phyloP scores from a whole-genome alignment of 1,284 basidiomycete genomes.

The Pyrrhoderma lamaoense region DNA sequence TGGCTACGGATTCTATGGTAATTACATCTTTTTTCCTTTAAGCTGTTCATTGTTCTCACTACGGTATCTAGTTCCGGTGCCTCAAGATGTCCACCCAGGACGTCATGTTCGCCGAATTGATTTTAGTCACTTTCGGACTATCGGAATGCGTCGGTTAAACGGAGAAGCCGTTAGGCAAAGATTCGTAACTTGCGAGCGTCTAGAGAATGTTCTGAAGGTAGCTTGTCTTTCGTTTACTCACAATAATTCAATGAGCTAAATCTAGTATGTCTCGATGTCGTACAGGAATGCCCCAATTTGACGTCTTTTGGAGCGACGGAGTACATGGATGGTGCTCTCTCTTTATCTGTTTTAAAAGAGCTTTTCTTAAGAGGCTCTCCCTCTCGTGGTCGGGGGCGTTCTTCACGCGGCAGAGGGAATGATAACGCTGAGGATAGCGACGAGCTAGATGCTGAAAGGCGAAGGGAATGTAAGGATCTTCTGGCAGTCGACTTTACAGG shows the following conservation, averaged over 20 bases:
- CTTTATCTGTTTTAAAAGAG: slow-evolving; percentile 75
- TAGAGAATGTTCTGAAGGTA: slow-evolving; percentile 79
- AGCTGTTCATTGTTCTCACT: slow-evolving; percentile 10
- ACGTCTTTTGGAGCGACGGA: slow-evolving; percentile 86
- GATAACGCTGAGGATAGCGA: slow-evolving; percentile 46
- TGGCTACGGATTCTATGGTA: slow-evolving; percentile 64
- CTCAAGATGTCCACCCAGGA: slow-evolving; percentile 69
- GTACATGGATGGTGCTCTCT: slow-evolving; percentile 91
- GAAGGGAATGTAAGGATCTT: slow-evolving; percentile 72
- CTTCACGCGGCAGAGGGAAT: slow-evolving; percentile 29
- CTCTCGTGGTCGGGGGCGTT: slow-evolving; percentile 53
- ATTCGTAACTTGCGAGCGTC: slow-evolving; percentile 86
- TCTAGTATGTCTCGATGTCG: not conserved
- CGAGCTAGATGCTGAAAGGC: slow-evolving; percentile 65
- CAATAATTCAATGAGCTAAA: not conserved
- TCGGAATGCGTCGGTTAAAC: slow-evolving; percentile 88
- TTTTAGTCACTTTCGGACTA: slow-evolving; percentile 92
- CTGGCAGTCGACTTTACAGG: slow-evolving; percentile 92
- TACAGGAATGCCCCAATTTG: slow-evolving; percentile 79
- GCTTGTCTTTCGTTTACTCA: slow-evolving; percentile 20
- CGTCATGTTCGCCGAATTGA: slow-evolving; percentile 73
- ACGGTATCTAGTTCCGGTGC: slow-evolving; percentile 50
- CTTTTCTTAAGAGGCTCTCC: slow-evolving; percentile 75
- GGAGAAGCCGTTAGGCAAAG: slow-evolving; percentile 85
- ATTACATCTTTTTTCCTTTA: slow-evolving; percentile 22